Conservation (phyloP, 495 filamentous ascomycete species). For the Trichocladium antarcticum region DNA sequence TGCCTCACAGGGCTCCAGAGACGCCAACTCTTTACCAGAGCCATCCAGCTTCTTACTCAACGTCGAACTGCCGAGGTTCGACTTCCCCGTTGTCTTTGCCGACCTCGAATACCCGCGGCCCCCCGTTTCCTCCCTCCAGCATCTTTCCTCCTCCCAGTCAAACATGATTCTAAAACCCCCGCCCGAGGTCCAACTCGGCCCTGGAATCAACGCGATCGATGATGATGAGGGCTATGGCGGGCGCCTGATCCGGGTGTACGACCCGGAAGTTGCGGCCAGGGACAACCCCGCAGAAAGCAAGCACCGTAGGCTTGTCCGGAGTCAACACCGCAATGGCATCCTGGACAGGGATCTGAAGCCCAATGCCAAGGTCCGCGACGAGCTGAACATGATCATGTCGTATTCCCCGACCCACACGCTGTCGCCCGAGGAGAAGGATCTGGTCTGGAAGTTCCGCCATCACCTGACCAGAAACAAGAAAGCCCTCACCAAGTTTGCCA, state of each 20-base stretch:
- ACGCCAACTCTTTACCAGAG: constrained; percentile 40
- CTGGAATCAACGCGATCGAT: constrained; percentile 60
- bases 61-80: constrained; percentile 86
- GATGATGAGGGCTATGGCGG: constrained; percentile 42
- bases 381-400: constrained; percentile 79
- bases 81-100: constrained; percentile 90
- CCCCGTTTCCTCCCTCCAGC: constrained; percentile 58
- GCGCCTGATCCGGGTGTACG: constrained; percentile 72
- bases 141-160: constrained; percentile 50
- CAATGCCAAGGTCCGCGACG: constrained; percentile 91
- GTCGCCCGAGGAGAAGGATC: constrained; percentile 80
- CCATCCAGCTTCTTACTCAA: constrained; percentile 57
- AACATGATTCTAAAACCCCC: constrained; percentile 62
- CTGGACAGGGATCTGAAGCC: constrained; percentile 89
- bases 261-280: constrained; percentile 76
- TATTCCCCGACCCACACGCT: constrained; percentile 88
- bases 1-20: constrained; percentile 16
- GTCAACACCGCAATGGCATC: constrained; percentile 76
- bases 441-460: constrained; percentile 94
- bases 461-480: constrained; percentile 86
- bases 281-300: constrained; percentile 96
- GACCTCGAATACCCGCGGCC: constrained; percentile 87
- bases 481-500: constrained; percentile 93
- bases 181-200: constrained; percentile 72
- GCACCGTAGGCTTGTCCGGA: constrained; percentile 81